Conservation (phyloP, 2,329 filamentous ascomycete genomes). For the Xylaria sp. region DNA sequence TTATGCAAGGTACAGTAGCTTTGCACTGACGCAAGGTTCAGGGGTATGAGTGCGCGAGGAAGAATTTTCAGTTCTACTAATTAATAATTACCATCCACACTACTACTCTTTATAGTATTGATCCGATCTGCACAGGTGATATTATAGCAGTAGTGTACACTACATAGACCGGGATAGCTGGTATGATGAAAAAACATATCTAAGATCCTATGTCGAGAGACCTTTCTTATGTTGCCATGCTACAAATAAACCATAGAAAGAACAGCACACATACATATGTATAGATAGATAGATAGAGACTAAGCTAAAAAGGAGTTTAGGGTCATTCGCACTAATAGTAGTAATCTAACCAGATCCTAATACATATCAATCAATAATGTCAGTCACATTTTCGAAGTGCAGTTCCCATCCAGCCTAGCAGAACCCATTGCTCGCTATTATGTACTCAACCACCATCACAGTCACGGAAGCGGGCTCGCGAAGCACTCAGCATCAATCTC, state of each 20-base stretch:
- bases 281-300: no score
- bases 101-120: no score
- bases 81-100: not conserved
- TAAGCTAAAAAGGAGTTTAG: not conserved
- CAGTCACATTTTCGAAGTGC: not conserved
- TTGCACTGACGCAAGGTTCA: not conserved
- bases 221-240: not conserved
- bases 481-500: slow-evolving; percentile 37
- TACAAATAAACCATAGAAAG: not conserved
- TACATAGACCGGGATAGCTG: not conserved
- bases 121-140: no score
- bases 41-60: not conserved
- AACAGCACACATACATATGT: not conserved
- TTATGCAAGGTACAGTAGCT: not conserved
- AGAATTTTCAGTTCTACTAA: no score
- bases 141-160: no score
- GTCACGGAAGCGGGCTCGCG: slow-evolving; percentile 28
- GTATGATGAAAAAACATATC: not conserved
- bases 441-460: not conserved
- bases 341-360: not conserved
- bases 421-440: no score
- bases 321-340: not conserved
- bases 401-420: not conserved
- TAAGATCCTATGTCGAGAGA: not conserved
- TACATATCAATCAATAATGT: not conserved